Base-by-base conservation (phyloP, 2,329 filamentous ascomycete genomes). In the Pseudocercospora eumusae region DNA sequence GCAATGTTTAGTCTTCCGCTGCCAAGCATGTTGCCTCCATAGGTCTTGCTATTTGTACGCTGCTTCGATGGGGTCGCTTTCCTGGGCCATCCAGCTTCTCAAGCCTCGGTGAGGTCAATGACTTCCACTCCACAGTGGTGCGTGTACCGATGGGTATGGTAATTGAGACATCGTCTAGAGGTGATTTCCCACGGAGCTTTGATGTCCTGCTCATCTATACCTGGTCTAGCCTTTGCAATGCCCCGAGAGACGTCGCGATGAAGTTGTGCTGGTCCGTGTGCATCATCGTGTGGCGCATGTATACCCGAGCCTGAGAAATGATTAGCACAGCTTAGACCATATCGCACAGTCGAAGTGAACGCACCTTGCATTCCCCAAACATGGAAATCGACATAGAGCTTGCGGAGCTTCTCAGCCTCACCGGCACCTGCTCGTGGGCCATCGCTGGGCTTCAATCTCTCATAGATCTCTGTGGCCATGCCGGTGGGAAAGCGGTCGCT, bases 311-410 rank as follows among this genome's bases (percentile, higher is more conserved):
- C 65, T 52, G 40, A 33, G 27, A 28, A 13, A 21, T 9, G 27
- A 28, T 31, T 28, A 58, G 45, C 56, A n/a, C 47, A 59, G 9
- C 11, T 11, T 7, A n/a, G 44, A 58, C 3, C 11, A 21, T 6
- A 23, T 25, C 23, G 15, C 21, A 31, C 20, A 9, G 49, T 36
- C 33, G 52, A 2, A 15, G 18, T 15, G 7, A 59, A 4, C 60
- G 11, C 36, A 66, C 66, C 66, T 27, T 65, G 56, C 1, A 63
- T 65, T 9, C 59, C 54, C 67, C 68, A 70, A 10, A 70, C 61
- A 42, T 70, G 68, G n/a, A 67, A 40, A 36, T 70, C 68, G 5
- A 70, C 63, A 27, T 67, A 62, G 28, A 68, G 47, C 36, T 59
- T 57, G 21, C 66, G 56, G n/a, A 70, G 45, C n/a, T 55, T 58